A percentile compares a stretch with the other conserved stretches of the same genome.
Evolutionary conservation across 495 filamentous ascomycete genomes (phyloP).

Genomic region (Penicillium robsamsonii): DNA sequence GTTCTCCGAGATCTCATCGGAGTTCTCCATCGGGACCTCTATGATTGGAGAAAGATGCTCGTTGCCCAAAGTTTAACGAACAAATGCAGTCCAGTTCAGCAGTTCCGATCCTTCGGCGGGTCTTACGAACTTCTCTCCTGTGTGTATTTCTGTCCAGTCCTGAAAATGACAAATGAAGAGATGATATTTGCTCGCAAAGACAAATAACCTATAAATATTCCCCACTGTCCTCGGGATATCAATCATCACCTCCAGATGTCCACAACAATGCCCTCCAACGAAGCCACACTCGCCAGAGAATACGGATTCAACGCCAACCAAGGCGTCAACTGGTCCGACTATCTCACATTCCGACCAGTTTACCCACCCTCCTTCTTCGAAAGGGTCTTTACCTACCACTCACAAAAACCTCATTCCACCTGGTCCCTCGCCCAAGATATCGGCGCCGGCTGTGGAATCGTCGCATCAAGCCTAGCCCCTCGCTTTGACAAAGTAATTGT

Average conservation of each 20-base stretch:
- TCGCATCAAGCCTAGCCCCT: conserved; percentile 1
- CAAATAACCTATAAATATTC: not conserved
- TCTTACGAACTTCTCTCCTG: not conserved
- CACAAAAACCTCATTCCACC: not conserved
- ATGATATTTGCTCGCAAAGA: not conserved
- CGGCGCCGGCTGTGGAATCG: conserved; percentile 8
- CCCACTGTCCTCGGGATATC: not conserved
- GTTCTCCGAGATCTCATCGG: conserved; percentile 8
- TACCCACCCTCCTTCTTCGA: conserved; percentile 10
- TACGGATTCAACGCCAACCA: conserved; percentile 6
- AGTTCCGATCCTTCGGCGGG: not conserved
- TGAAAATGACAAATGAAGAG: not conserved
- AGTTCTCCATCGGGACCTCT: not conserved
- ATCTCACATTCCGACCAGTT: conserved; percentile 6
- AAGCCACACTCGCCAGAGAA: not conserved
- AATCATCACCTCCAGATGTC: not conserved
- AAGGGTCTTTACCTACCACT: conserved; percentile 5
- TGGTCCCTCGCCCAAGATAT: conserved; percentile 6
- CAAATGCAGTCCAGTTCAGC: not conserved
- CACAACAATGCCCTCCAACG: not conserved
- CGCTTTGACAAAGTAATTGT: conserved; percentile 7
- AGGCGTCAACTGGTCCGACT: conserved; percentile 9
- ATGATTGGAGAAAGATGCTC: not conserved
- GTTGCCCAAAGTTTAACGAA: not conserved
- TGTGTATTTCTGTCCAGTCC: not conserved